phyloP scores from a whole-genome alignment of 1,139 yeast species.

The Saccharomyces hybrid region DNA sequence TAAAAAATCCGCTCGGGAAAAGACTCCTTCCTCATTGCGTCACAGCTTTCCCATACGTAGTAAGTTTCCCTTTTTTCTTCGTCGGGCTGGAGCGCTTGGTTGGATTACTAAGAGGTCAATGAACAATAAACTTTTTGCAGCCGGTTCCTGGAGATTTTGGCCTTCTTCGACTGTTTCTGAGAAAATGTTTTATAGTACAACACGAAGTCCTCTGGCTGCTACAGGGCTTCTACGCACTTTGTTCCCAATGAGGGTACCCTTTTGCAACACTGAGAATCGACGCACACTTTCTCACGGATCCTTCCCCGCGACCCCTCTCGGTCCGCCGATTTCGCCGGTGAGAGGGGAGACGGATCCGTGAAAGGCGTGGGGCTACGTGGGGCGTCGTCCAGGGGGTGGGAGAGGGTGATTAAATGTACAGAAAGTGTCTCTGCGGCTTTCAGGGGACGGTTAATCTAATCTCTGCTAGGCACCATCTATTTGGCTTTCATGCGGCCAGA shows the following conservation, averaged over 20 bases:
- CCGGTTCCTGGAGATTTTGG: neutral
- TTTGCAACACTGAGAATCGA: neutral
- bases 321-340: neutral
- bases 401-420: too few species aligned
- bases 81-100: neutral
- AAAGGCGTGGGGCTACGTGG: neutral
- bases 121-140: neutral
- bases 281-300: neutral
- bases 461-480: neutral
- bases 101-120: neutral
- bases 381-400: neutral
- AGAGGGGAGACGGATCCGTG: neutral
- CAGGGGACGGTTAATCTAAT: neutral
- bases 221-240: neutral
- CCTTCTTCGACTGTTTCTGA: neutral
- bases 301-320: neutral
- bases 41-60: neutral
- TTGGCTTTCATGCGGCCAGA: neutral
- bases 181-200: neutral
- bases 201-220: neutral
- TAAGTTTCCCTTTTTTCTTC: neutral
- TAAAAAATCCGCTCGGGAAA: neutral
- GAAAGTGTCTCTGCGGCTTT: neutral
- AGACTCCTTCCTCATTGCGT: neutral
- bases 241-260: neutral